Conservation (phyloP, 495 filamentous ascomycete genomes). For the Cercophora samala region DNA sequence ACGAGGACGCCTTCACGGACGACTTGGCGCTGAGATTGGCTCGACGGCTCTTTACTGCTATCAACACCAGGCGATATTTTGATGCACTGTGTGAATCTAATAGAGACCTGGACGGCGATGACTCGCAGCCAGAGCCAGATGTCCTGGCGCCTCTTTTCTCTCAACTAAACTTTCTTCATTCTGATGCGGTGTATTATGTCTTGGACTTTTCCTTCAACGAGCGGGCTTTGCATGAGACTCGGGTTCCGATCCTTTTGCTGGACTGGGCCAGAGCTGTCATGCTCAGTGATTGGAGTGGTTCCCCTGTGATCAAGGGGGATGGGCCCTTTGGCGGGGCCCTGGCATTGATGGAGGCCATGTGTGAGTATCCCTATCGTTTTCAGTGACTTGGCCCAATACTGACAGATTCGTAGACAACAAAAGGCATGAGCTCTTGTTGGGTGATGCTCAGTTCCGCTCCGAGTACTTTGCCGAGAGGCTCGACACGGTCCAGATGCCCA, state of each 20-base stretch:
- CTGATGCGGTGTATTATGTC: constrained; percentile 36
- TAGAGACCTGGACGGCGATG: constrained; percentile 14
- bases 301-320: constrained; percentile 61
- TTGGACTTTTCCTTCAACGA: constrained; percentile 48
- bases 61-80: constrained; percentile 46
- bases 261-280: constrained; percentile 78
- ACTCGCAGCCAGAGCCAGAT: constrained; percentile 34
- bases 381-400: constrained; percentile 6
- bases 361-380: constrained; percentile 41
- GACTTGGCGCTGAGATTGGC: constrained; percentile 51
- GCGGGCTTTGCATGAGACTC: constrained; percentile 47
- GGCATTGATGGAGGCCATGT: constrained; percentile 69
- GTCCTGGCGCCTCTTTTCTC: constrained; percentile 47
- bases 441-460: constrained; percentile 65
- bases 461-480: constrained; percentile 73
- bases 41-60: constrained; percentile 49
- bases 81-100: constrained; percentile 41
- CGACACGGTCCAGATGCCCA: constrained; percentile 70
- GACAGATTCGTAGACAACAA: constrained; percentile 50
- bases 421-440: constrained; percentile 59
- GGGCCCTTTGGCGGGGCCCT: constrained; percentile 70
- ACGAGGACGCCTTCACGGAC: constrained; percentile 55
- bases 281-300: constrained; percentile 73
- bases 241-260: constrained; percentile 57
- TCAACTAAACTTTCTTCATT: constrained; percentile 45